Evolutionary conservation across 768 basidiomycete genomes (phyloP), one percentile per base, ranked within the genome.

Genomic region (Mycena olivaceomarginata): DNA sequence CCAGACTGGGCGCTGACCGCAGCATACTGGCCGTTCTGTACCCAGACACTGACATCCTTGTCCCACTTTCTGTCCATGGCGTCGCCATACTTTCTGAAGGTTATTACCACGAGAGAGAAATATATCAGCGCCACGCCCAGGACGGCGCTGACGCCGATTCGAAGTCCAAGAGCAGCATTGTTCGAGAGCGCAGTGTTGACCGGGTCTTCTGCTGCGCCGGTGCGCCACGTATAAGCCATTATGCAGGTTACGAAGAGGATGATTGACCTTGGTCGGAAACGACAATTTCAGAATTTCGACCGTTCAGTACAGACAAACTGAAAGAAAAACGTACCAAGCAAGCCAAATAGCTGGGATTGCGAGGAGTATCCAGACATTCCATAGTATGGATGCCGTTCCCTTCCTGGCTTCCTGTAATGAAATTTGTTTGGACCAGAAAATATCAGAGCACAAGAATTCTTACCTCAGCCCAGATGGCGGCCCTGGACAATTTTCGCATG

Each of bases 401-500:
- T n/a, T n/a, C n/a, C n/a, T n/a, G n/a, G 90, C 87, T 76, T 92
- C 91, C 89, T 91, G 72, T 22, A 7, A 53, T 6, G 16, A 59
- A 37, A 74, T 20, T 60, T 15, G 31, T 40, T 16, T 1, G 66
- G 5, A 12, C n/a, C n/a, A 51, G 48, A n/a, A n/a, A 20, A 51
- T 48, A 13, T 37, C 15, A 48, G 16, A 16, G 25, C 5, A n/a
- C n/a, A 12, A 51, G 15, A 8, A 22, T 22, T 10, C 69, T 53
- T 80, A 91, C 92, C 83, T 93, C 90, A 4, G 92, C 91, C 92
- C 92, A 93, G 67, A 87, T 87, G 5, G 88, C 88, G 9, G 92
- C 93, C 73, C 89, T 89, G 80, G 90, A 86, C 91, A 93, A 93
- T 76, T 86, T 91, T 39, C 89, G 87, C 92, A 93, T 93, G 0